Evolutionary conservation across 371 early-diverging fungal genomes (phyloP), one percentile per base, ranked within the genome.

Genomic region (Neoconidiobolus thromboides): DNA sequence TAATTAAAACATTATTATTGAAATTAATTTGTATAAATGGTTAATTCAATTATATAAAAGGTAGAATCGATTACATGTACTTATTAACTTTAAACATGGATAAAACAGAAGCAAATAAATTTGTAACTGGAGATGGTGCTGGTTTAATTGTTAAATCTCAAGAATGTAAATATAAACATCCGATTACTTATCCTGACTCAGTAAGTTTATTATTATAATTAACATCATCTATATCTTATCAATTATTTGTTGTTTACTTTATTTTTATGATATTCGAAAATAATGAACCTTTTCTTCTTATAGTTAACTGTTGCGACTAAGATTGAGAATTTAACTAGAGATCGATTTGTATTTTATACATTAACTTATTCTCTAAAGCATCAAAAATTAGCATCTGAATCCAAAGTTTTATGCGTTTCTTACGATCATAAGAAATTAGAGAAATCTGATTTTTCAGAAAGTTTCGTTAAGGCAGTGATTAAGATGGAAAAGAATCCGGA

Each of bases 301-400:
- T 57, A 59, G 50, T 59, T 59, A 41, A 59, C 60, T 38, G 37
- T 49, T 59, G 60, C 60, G 2, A 59, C 60, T 41, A 46, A 59
- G 50, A 43, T 59, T 4, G 48, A 59, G 15, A 46, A 59, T 15
- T 26, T 59, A n/a, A 47, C 10, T 4, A 59, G 41, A 26, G 60
- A 59, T 42, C 15, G 60, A 26, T 59, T 59, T 47, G 42, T 38
- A 3, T 59, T 59, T 38, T 59, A 49, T 36, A 59, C 60, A 9
- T 50, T 50, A 59, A 36, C 48, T n/a, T 59, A 49, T 15, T 59
- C 50, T 9, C 48, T 39, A 6, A 26, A 36, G 4, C 37, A 47
- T 10, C 10, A 48, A 40, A 59, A 51, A 59, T 42, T 49, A 41
- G 60, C 60, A 39, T 36, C 40, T 38, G 60, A 59, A 59, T 46